Evolutionary conservation across 2,329 filamentous ascomycete genomes (phyloP), one percentile per base, ranked within the genome.

Genomic region (Aspergillus pseudoglaucus): DNA sequence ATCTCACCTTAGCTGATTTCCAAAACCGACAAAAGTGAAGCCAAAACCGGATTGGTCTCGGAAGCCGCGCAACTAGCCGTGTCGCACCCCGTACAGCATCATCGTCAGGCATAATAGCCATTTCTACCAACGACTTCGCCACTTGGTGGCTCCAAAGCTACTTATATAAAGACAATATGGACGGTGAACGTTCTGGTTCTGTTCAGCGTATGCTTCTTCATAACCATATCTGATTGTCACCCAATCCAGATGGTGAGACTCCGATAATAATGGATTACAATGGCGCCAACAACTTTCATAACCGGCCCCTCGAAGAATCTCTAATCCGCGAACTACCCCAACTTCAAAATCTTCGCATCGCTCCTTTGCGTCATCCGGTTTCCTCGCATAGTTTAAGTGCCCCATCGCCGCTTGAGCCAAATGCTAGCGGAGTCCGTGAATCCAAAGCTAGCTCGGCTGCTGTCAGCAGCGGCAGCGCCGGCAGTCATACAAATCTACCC

Each of bases 371-470:
- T 27, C 69, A 74, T 53, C 72, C 71, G 10, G 65, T 69, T 17
- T 70, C 71, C 18, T 67, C 69, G 12, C 67, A 67, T 33, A 63
- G 62, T 33, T 61, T 70, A 50, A 70, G 66, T 46, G 59, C 64
- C 33, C 71, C 71, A n/a, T 66, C 66, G 15, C 71, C 72, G 18
- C 64, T 76, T 43, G 73, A 76, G 53, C 73, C 73, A 8, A 69
- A 66, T 54, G 66, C 70, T 23, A 65, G 59, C 35, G 60, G 59
- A 4, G 56, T 62, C 18, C 59, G 63, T 18, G 63, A 70, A 14
- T 47, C 62, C 14, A 63, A 60, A 41, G 48, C 49, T 32, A 60
- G 60, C 27, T 49, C 65, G 27, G 66, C 63, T 35, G 41, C 61
- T 10, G 58, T 54, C 32, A 47, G 54, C 18, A 54, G 59, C 45